Base-by-base conservation (phyloP, 2,329 filamentous ascomycete genomes). In the Rhexocercosporidium sp. region DNA sequence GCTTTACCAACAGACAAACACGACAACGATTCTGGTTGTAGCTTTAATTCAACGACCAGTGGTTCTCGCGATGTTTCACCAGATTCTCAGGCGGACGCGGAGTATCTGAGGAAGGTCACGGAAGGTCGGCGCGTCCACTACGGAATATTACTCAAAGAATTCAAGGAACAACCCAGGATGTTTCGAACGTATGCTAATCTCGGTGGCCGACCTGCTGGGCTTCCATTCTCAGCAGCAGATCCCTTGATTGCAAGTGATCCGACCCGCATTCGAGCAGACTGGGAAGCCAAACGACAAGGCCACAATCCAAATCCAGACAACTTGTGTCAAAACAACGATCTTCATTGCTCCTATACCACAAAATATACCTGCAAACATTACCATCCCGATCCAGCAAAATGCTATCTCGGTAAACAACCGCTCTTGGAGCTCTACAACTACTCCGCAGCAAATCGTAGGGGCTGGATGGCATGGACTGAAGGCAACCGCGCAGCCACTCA, bases 301-400 rank as follows among this genome's bases (percentile, higher is more conserved):
- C 41, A 51, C 12, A 65, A 59, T 29, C 54, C 53, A 22, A 22
- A 29, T 25, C 29, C 51, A 14, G 62, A 49, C 20, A 16, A 27
- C 7, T 31, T 59, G 9, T 65, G 62, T 20, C 53, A 65, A 18
- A 27, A 9, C 18, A 59, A 59, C 3, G 41, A 34, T 22, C 29
- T 29, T 8, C n/a, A 53, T n/a, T 65, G 54, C 37, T 53, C 7
- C 11, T 65, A 59, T 25, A 65, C 14, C 3, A 51, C 44, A 31
- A 59, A 27, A 51, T 51, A 14, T 14, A 59, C 62, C 7, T n/a
- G 18, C 18, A 34, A n/a, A 27, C 62, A 65, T 20, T 65, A 34
- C 22, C 62, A 65, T 18, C 54, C 62, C 6, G 27, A 46, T 37
- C 53, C 41, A 25, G 62, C 56, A 29, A 59, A 65, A 29, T 65